Conservation (phyloP, 257 asterid genomes). For the Solanum appendiculatum region DNA sequence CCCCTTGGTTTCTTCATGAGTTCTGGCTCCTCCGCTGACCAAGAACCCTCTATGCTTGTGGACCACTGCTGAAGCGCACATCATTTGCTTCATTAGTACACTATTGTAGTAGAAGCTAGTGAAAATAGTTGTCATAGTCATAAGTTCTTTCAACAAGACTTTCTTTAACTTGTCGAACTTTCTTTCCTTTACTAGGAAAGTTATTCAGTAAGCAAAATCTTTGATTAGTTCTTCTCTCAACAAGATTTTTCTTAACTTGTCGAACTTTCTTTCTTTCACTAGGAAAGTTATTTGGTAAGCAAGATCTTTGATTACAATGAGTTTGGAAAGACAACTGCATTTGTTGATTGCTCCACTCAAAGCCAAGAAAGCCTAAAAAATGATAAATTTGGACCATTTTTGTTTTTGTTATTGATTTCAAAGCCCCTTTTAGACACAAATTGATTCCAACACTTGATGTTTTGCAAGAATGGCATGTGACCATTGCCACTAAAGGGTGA, state of each 20-base stretch:
- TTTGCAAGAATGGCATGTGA: slow-evolving; percentile 13
- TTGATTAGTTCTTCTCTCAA: not conserved
- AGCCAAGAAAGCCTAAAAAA: not conserved
- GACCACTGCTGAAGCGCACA: not conserved
- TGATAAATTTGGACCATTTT: not conserved
- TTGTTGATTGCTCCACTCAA: not conserved
- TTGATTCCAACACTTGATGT: not conserved
- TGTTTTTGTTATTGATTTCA: not conserved
- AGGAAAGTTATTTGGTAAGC: not conserved
- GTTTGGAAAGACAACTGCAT: not conserved
- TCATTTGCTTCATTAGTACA: not conserved
- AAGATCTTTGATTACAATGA: not conserved
- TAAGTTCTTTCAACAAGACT: not conserved
- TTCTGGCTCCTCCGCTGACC: too few species aligned
- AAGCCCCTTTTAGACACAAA: not conserved
- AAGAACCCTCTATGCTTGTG: not conserved
- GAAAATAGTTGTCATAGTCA: not conserved
- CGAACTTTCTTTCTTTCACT: not conserved
- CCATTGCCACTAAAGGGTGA: slow-evolving; percentile 2
- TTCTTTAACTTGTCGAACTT: not conserved
- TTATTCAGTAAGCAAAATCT: not conserved
- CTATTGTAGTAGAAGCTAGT: not conserved
- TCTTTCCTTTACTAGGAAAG: not conserved
- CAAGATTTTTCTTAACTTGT: not conserved
- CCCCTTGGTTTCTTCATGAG: not conserved